Conservation (phyloP, 805 yeast genomes). For the Myxozyma sirexii region DNA sequence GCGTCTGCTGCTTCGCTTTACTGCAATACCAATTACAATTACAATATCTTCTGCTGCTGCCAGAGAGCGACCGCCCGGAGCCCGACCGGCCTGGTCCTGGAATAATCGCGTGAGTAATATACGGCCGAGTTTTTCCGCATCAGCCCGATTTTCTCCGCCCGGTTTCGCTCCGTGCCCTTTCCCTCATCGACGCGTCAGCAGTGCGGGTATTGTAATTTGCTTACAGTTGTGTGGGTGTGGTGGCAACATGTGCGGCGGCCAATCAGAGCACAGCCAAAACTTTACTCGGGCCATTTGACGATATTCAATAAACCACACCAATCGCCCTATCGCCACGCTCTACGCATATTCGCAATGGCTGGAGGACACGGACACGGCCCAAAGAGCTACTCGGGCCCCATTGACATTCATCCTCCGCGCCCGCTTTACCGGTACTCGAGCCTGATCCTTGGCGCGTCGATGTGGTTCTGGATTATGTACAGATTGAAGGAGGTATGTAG, state of each 20-base stretch:
- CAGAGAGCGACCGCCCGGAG: too few species aligned
- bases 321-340: not conserved
- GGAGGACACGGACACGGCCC: constrained; percentile 34
- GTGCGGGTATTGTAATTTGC: not conserved
- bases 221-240: not conserved
- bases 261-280: constrained; percentile 5
- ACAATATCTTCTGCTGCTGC: too few species aligned
- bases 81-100: too few species aligned
- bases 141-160: constrained; percentile 6
- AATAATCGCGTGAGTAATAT: not conserved
- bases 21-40: too few species aligned
- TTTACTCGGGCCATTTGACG: too few species aligned
- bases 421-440: constrained; percentile 58
- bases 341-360: constrained; percentile 21
- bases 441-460: constrained; percentile 74
- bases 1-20: too few species aligned
- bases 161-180: not conserved
- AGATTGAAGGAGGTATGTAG: constrained; percentile 49
- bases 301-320: not conserved
- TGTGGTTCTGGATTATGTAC: constrained; percentile 89
- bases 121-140: constrained; percentile 5
- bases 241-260: not conserved
- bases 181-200: not conserved
- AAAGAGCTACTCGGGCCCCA: constrained; percentile 59
- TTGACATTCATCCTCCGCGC: constrained; percentile 63